These are phyloP conservation scores for Iris macrosiphon DNA, from an alignment of 106 monocot species.

Conservation along the genomic window DNA sequence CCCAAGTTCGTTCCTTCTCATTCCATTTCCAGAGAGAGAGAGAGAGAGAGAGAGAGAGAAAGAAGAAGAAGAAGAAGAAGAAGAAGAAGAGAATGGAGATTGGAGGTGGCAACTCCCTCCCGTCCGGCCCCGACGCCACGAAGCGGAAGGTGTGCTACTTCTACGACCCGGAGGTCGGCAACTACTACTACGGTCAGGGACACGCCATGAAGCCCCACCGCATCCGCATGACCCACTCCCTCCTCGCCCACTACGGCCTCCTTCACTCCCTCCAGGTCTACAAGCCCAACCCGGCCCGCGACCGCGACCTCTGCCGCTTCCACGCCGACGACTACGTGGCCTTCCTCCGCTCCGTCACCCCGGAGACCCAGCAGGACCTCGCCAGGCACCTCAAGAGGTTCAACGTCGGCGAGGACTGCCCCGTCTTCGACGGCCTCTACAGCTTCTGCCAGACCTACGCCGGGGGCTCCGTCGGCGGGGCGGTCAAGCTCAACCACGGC, in stretches of 20 bases:
- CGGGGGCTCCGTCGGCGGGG: slow-evolving; percentile 58
- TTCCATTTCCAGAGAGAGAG: no score
- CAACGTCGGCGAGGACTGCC: slow-evolving; percentile 71
- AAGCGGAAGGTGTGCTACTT: slow-evolving; percentile 82
- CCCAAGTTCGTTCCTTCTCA: no score
- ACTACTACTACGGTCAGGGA: slow-evolving; percentile 83
- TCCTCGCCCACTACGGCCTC: slow-evolving; percentile 59
- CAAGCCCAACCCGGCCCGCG: slow-evolving; percentile 52
- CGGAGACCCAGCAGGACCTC: slow-evolving; percentile 70
- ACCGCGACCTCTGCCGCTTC: slow-evolving; percentile 62
- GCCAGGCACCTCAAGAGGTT: slow-evolving; percentile 49
- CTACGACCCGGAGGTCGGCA: slow-evolving; percentile 68
- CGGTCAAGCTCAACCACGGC: slow-evolving; percentile 66
- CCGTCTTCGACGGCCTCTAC: slow-evolving; percentile 63
- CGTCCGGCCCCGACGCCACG: slow-evolving; percentile 37
- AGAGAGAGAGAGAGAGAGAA: no score
- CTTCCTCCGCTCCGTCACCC: slow-evolving; percentile 55
- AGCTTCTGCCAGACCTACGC: slow-evolving; percentile 71
- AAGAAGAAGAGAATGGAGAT: no score
- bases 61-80: no score
- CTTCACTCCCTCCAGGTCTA: slow-evolving; percentile 37
- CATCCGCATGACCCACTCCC: slow-evolving; percentile 70
- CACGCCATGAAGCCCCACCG: slow-evolving; percentile 82
- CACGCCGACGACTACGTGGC: slow-evolving; percentile 65
- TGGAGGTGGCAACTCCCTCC: slow-evolving; percentile 47